A percentile compares a stretch with the other conserved stretches of the same genome.
These are phyloP conservation scores for Hebeloma cylindrosporum DNA, from an alignment of 768 basidiomycete genomes.

Conservation along the genomic window DNA sequence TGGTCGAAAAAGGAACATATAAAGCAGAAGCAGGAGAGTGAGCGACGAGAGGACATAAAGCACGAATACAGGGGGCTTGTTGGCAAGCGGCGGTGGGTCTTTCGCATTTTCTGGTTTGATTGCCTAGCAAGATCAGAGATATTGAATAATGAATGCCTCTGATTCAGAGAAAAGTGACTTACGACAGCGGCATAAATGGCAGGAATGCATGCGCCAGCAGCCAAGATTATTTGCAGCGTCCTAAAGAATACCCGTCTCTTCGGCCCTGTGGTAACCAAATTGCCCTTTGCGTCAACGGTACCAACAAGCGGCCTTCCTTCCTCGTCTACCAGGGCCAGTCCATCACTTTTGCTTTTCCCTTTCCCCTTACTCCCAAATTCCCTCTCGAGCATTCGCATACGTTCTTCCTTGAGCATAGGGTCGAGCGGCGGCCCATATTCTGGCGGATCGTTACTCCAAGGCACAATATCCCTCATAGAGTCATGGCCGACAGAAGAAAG, in stretches of 20 bases:
- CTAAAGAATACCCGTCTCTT: conserved; percentile 54
- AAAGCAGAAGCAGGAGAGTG: conserved; percentile 50
- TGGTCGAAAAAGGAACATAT: conserved; percentile 57
- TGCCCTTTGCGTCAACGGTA: conserved; percentile 56
- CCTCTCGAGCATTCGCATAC: conserved; percentile 68
- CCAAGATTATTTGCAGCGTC: conserved; percentile 48
- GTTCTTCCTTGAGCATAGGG: conserved; percentile 60
- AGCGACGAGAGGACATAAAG: conserved; percentile 58
- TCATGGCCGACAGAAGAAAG: conserved; percentile 38
- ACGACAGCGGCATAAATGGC: conserved; percentile 66
- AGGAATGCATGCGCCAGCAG: conserved; percentile 51
- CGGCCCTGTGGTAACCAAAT: conserved; percentile 62
- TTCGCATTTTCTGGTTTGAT: conserved; percentile 49
- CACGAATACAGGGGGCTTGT: conserved; percentile 52
- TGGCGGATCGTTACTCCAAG: conserved; percentile 53
- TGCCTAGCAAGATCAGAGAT: conserved; percentile 32
- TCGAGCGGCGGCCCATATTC: conserved; percentile 43
- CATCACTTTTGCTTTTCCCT: conserved; percentile 23
- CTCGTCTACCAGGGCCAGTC: conserved; percentile 38
- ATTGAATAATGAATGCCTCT: conserved; percentile 7
- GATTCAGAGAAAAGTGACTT: conserved; percentile 25
- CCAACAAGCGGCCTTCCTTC: conserved; percentile 55
- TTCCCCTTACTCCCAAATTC: conserved; percentile 56
- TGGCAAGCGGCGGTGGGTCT: conserved; percentile 51
- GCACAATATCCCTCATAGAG: conserved; percentile 46